Percentiles rank a stretch among this genome's conserved stretches.
Conservation (phyloP, 2,329 filamentous ascomycete genomes). For the Fusarium coffeatum region DNA sequence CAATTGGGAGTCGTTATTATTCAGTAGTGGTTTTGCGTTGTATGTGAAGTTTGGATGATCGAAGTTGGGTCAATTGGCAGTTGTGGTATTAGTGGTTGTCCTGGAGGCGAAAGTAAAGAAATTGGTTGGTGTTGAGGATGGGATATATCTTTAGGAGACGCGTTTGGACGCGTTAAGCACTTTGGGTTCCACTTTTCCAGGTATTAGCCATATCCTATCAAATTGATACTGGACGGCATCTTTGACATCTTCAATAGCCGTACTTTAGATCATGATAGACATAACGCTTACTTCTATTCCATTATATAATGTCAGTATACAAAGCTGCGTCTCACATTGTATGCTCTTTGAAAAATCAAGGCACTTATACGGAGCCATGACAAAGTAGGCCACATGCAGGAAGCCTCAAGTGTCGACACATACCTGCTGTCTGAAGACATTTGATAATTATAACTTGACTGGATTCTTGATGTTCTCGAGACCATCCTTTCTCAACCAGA, state of each 20-base stretch:
- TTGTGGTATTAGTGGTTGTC: background rate
- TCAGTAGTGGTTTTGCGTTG: background rate
- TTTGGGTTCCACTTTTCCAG: constrained; percentile 6
- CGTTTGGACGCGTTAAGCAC: constrained; percentile 40
- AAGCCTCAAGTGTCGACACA: background rate
- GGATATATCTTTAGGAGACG: constrained; percentile 21
- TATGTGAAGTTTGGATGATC: background rate
- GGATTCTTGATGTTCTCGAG: background rate
- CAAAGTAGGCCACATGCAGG: background rate
- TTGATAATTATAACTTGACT: background rate
- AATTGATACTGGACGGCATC: background rate
- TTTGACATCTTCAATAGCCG: background rate
- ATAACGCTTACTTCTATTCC: background rate
- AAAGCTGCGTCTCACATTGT: background rate
- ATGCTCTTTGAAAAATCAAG: background rate
- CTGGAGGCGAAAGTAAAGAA: constrained; percentile 5
- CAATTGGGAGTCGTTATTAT: background rate
- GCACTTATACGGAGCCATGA: background rate
- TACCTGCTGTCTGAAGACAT: background rate
- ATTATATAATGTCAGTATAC: background rate
- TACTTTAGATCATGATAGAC: background rate
- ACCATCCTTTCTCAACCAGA: background rate
- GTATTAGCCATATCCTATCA: background rate
- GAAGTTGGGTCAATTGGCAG: background rate
- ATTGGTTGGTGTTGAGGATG: background rate